phyloP scores from a whole-genome alignment of 768 basidiomycete genomes.

The Glaciozyma antarctica region DNA sequence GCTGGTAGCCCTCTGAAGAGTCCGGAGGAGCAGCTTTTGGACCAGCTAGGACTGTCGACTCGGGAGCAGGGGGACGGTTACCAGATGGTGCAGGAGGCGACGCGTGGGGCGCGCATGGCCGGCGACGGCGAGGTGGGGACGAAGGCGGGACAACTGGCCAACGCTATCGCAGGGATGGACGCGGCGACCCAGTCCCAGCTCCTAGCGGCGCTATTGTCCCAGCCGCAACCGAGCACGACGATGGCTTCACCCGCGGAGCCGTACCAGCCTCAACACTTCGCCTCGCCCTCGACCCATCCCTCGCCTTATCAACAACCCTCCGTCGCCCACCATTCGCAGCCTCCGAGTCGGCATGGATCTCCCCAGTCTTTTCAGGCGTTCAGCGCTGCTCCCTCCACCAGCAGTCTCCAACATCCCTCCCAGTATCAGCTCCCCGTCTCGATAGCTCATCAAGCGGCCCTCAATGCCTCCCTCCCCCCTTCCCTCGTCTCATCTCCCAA shows the following conservation, averaged over 20 bases:
- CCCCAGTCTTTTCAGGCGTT: not conserved
- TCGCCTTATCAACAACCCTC: not conserved
- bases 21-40: not conserved
- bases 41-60: not conserved
- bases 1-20: not conserved
- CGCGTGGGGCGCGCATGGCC: too few species aligned
- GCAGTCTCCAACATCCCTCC: not conserved
- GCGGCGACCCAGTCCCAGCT: conserved; percentile 1
- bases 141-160: not conserved
- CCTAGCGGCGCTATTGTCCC: too few species aligned
- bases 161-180: conserved; percentile 1
- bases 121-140: too few species aligned
- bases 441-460: not conserved
- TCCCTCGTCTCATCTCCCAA: not conserved
- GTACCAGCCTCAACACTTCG: not conserved
- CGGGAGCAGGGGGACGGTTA: too few species aligned
- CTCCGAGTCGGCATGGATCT: not conserved
- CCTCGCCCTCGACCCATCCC: not conserved
- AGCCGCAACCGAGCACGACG: not conserved
- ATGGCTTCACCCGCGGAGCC: not conserved
- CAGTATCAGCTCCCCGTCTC: not conserved
- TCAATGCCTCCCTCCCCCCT: not conserved
- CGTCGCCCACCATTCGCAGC: not conserved
- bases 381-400: not conserved
- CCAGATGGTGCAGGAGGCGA: too few species aligned